These are phyloP conservation scores for Xylariomycetidae sp. DNA, from an alignment of 2,329 filamentous ascomycete genomes.

Conservation along the genomic window DNA sequence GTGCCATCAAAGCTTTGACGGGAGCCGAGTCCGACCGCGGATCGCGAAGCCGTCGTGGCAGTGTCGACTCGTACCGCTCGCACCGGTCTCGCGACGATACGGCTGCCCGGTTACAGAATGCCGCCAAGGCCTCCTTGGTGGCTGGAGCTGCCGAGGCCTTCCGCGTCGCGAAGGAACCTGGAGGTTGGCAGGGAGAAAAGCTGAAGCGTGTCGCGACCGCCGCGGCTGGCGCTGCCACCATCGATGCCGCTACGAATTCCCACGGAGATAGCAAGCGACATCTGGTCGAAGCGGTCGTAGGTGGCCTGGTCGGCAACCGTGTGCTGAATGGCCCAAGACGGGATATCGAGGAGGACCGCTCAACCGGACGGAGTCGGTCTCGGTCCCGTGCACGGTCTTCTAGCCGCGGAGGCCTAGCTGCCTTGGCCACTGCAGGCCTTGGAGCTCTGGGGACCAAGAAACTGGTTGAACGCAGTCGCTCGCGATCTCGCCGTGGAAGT, in stretches of 20 bases:
- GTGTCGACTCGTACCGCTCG: slow-evolving; percentile 48
- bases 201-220: slow-evolving; percentile 87
- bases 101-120: slow-evolving; percentile 67
- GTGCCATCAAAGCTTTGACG: slow-evolving; percentile 53
- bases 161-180: slow-evolving; percentile 80
- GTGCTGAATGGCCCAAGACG: slow-evolving; percentile 73
- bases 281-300: slow-evolving; percentile 79
- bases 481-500: slow-evolving; percentile 46
- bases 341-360: slow-evolving; percentile 56
- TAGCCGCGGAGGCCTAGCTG: slow-evolving; percentile 47
- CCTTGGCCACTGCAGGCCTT: slow-evolving; percentile 56
- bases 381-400: slow-evolving; percentile 58
- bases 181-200: slow-evolving; percentile 85
- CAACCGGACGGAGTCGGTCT: slow-evolving; percentile 60
- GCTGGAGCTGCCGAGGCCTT: slow-evolving; percentile 91
- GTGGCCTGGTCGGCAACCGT: slow-evolving; percentile 79
- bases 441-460: slow-evolving; percentile 59
- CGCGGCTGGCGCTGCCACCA: slow-evolving; percentile 76
- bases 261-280: slow-evolving; percentile 74
- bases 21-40: slow-evolving; percentile 42
- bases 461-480: slow-evolving; percentile 43
- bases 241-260: slow-evolving; percentile 70
- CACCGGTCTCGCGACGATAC: slow-evolving; percentile 37
- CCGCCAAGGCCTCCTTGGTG: slow-evolving; percentile 82
- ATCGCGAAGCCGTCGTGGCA: slow-evolving; percentile 34